These are phyloP conservation scores for Galerina marginata DNA, from an alignment of 768 basidiomycete species.

Conservation along the genomic window DNA sequence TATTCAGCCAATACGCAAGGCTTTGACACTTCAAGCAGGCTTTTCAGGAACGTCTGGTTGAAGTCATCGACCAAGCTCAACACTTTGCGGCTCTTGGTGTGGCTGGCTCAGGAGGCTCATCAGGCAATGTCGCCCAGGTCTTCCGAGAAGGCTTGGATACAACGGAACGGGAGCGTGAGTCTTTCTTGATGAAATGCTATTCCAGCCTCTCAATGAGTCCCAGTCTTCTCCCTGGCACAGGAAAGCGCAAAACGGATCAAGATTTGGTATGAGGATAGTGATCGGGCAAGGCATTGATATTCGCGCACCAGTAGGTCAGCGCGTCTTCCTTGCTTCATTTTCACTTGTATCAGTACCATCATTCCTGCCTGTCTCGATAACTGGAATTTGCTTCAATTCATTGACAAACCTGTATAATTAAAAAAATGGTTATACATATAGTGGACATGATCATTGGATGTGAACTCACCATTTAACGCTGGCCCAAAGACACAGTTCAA, in stretches of 20 bases:
- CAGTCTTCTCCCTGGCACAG: conserved; percentile 88
- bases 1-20: background rate
- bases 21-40: conserved; percentile 49
- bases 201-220: background rate
- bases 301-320: conserved; percentile 5
- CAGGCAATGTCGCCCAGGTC: conserved; percentile 65
- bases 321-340: conserved; percentile 12
- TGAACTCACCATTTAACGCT: conserved; percentile 77
- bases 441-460: background rate
- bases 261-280: conserved; percentile 82
- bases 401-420: conserved; percentile 61
- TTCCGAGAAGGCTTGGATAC: conserved; percentile 93
- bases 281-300: conserved; percentile 55
- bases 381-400: conserved; percentile 54
- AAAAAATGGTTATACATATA: conserved; percentile 11
- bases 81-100: conserved; percentile 80
- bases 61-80: conserved; percentile 85
- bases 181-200: conserved; percentile 7
- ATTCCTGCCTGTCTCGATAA: conserved; percentile 6
- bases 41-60: conserved; percentile 77
- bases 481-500: conserved; percentile 75
- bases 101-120: conserved; percentile 55
- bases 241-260: conserved; percentile 80
- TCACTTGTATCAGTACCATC: conserved; percentile 8
- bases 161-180: conserved; percentile 90